A percentile compares a stretch with the other conserved stretches of the same genome.
These are phyloP conservation scores for Auxenochlorella pyrenoidosa DNA, from an alignment of 139 green algal genomes.

Conservation along the genomic window DNA sequence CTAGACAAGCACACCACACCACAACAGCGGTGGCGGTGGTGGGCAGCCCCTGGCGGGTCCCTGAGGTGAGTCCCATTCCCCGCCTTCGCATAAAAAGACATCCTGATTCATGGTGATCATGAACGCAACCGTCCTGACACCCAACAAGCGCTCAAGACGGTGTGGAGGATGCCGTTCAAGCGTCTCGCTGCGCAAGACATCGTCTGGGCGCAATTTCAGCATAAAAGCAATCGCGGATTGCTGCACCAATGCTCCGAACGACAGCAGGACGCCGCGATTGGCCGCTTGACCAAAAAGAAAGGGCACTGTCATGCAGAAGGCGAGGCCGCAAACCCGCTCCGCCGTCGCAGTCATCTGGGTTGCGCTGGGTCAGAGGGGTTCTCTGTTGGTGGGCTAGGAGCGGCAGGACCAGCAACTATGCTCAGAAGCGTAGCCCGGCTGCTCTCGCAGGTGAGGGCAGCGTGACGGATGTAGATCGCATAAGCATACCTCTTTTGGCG, in stretches of 20 bases:
- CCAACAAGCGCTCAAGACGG: too few relatives aligned
- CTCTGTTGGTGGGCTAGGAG: not conserved
- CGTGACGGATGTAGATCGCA: not conserved
- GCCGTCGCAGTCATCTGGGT: not conserved
- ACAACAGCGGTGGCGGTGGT: too few relatives aligned
- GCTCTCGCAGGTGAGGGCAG: not conserved
- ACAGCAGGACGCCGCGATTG: not conserved
- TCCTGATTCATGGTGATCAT: too few relatives aligned
- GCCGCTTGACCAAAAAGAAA: not conserved
- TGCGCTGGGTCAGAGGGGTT: not conserved
- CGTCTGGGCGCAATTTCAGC: too few relatives aligned
- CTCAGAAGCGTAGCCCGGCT: not conserved
- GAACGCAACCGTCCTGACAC: too few relatives aligned
- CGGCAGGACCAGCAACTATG: not conserved
- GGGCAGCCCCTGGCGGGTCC: too few relatives aligned
- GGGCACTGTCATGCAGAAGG: not conserved
- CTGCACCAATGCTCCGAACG: not conserved
- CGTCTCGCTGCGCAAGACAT: too few relatives aligned
- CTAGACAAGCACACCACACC: too few relatives aligned
- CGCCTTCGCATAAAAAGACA: too few relatives aligned
- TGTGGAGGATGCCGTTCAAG: too few relatives aligned
- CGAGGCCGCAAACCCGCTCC: not conserved
- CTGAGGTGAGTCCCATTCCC: too few relatives aligned
- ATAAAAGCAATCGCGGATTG: too few relatives aligned
- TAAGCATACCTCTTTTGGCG: not conserved